Conservation (phyloP, 2,329 filamentous ascomycete species). For the Lecanicillium sp. region DNA sequence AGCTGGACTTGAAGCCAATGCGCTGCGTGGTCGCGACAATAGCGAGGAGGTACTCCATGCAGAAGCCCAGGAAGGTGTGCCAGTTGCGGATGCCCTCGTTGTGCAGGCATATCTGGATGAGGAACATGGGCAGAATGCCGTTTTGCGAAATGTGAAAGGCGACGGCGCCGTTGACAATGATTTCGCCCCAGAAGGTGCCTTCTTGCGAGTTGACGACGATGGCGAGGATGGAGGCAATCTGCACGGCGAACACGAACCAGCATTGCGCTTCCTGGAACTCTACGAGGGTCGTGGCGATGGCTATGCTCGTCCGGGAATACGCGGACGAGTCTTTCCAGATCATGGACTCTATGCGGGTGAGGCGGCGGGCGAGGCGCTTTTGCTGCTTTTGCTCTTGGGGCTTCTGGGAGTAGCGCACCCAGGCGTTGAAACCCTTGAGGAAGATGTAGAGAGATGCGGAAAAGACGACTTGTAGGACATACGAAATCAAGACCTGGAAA, state of each 20-base stretch:
- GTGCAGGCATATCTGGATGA: conserved; percentile 29
- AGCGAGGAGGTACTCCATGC: conserved; percentile 28
- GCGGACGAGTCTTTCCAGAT: conserved; percentile 29
- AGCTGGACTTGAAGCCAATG: conserved; percentile 25
- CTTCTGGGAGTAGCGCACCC: conserved; percentile 23
- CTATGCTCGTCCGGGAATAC: conserved; percentile 28
- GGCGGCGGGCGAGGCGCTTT: conserved; percentile 17
- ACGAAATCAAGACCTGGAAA: conserved; percentile 28
- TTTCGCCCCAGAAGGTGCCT: conserved; percentile 31
- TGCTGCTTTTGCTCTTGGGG: conserved; percentile 12
- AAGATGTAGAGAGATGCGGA: conserved; percentile 23
- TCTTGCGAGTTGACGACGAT: conserved; percentile 32
- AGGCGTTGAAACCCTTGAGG: conserved; percentile 27
- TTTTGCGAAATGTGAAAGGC: conserved; percentile 30
- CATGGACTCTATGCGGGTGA: conserved; percentile 27
- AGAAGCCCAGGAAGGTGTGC: conserved; percentile 32
- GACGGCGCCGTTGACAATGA: conserved; percentile 28
- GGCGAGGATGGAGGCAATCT: conserved; percentile 31
- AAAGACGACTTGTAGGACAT: conserved; percentile 29
- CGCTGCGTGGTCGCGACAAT: conserved; percentile 29
- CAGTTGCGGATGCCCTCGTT: conserved; percentile 31
- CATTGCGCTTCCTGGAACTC: conserved; percentile 32
- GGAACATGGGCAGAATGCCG: conserved; percentile 29
- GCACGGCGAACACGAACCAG: conserved; percentile 32
- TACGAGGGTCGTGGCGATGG: conserved; percentile 31